phyloP scores from a whole-genome alignment of 140 eudicot species.

The Senecio squalidus region DNA sequence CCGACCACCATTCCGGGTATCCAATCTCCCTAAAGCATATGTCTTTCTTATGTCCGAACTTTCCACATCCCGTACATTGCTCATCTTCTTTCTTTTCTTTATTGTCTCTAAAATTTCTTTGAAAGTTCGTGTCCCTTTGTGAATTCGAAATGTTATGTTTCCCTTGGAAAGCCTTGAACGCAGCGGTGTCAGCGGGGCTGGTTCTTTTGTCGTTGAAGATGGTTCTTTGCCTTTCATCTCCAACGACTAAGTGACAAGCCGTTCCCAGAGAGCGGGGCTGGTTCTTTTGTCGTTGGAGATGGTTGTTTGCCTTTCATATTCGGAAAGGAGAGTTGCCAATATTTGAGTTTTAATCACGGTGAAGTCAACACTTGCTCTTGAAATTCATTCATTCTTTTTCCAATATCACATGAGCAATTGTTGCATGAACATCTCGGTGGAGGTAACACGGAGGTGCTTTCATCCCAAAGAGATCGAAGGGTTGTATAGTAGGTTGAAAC shows the following conservation, averaged over 20 bases:
- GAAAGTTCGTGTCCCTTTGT: background rate
- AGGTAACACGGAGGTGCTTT: background rate
- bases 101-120: background rate
- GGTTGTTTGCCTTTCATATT: background rate
- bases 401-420: background rate
- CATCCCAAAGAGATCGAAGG: background rate
- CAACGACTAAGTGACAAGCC: background rate
- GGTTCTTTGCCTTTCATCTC: background rate
- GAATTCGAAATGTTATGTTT: too few species aligned
- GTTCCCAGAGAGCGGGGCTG: background rate
- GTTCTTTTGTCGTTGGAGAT: background rate
- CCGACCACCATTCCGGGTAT: background rate
- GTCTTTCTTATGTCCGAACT: conserved; percentile 1
- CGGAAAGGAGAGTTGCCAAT: background rate
- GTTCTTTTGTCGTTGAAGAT: background rate
- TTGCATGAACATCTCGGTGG: background rate
- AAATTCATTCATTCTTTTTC: background rate
- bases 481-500: background rate
- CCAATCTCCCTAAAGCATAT: background rate
- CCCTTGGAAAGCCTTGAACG: too few species aligned
- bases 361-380: conserved; percentile 2
- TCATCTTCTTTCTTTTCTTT: background rate
- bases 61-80: background rate
- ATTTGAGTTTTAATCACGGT: background rate
- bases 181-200: too few species aligned